Percentiles rank a stretch among this genome's conserved stretches.
Conservation (phyloP, 1,284 basidiomycete species). For the Boletellus sp. region DNA sequence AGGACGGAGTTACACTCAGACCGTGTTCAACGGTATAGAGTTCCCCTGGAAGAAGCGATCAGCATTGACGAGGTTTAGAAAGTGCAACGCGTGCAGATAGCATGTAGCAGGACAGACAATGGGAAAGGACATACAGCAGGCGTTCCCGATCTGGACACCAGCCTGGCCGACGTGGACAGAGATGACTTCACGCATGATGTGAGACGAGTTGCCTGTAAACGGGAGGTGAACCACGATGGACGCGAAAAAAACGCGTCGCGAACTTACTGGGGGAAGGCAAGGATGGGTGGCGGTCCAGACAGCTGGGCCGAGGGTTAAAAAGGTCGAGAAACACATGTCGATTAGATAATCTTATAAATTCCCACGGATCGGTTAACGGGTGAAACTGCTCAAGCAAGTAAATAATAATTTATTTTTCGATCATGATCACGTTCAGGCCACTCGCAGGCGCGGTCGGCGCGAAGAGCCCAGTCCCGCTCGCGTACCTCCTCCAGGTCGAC, state of each 20-base stretch:
- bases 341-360: slow-evolving; percentile 31
- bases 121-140: slow-evolving; percentile 75
- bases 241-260: slow-evolving; percentile 30
- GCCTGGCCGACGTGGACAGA: slow-evolving; percentile 94
- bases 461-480: slow-evolving; percentile 60
- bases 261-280: slow-evolving; percentile 29
- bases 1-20: slow-evolving; percentile 66
- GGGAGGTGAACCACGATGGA: not conserved
- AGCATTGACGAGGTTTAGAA: slow-evolving; percentile 9
- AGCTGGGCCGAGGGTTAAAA: slow-evolving; percentile 39
- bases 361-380: slow-evolving; percentile 28
- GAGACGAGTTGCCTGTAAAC: slow-evolving; percentile 10
- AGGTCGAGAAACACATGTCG: slow-evolving; percentile 32
- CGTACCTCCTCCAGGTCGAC: slow-evolving; percentile 92
- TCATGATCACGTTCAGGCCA: slow-evolving; percentile 94
- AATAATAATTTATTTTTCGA: slow-evolving; percentile 16
- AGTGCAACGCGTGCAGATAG: slow-evolving; percentile 15
- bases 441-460: slow-evolving; percentile 79
- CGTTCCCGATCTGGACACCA: slow-evolving; percentile 95
- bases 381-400: not conserved
- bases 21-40: slow-evolving; percentile 98
- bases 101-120: slow-evolving; percentile 8
- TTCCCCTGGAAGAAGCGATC: slow-evolving; percentile 66
- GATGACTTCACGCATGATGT: slow-evolving; percentile 86
- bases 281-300: slow-evolving; percentile 30